Base-by-base conservation (phyloP, 345 rosid genomes). In the Barbarea vulgaris region DNA sequence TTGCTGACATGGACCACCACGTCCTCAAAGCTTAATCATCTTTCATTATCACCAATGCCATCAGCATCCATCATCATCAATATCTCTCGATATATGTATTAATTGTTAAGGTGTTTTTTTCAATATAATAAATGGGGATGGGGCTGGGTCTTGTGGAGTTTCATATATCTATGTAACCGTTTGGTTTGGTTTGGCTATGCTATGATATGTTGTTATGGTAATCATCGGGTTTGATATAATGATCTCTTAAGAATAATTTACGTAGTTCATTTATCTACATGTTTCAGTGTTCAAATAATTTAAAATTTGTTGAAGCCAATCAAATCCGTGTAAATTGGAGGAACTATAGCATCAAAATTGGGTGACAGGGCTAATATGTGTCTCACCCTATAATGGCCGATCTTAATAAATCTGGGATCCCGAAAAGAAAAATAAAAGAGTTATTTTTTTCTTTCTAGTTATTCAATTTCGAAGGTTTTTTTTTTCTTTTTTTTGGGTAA, bases 1-100 rank as follows among this genome's bases (percentile, higher is more conserved):
- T 64, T 24, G 34, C 76, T 25, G 80, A 70, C 33, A 69, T 77
- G 80, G 66, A 70, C 22, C 4, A 70, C 59, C 80, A 77, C 37
- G 72, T 77, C 80, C 11, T 0, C 19, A 75, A 67, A 59, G 37
- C 79, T 67, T 75, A 67, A 75, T 12, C 44, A 18, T 25, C 33
- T 57, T 12, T 30, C 15, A 58, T 18, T 1, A 33, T 12, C 18
- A 10, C 3, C 24, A 30, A 11, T 4, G 2, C 11, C 51, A 6
- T 18, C 31, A 2, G 4, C 22, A 11, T 3, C 11, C 41, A 41
- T 0, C 52, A 17, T 9, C 21, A 3, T 58, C 25, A 31, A 1
- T 15, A 54, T n/a, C n/a, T 54, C 21, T 57, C 14, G 15, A 9
- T 57, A 6, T 57, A 25, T 53, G 1, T 9, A 24, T 4, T 13